Base-by-base conservation (phyloP, 495 filamentous ascomycete species). In the Clavariopsis aquatica region DNA sequence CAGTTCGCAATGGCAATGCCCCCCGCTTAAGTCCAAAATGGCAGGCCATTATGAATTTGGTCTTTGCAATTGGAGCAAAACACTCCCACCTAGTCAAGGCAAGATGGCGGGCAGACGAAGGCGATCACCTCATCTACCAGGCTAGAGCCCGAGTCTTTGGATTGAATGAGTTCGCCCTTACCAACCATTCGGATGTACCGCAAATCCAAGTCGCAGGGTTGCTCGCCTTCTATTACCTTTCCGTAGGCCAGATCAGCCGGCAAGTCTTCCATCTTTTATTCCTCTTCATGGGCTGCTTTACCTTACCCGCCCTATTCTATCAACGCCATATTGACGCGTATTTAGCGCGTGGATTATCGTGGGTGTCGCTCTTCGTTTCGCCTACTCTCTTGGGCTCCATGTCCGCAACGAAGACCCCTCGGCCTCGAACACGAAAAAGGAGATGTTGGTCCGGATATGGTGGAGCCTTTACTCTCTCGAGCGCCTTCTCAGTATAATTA, bases 391-490 rank as follows among this genome's bases (percentile, higher is more conserved):
- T 26, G 85, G 84, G 3, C 72, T 89, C 28, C 83, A 88, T 71
- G 72, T 87, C 41, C 80, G 79, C 46, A 86, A 83, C 62, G 73
- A 82, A 7, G 82, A 79, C 22, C 66, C 69, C 4, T 74, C 75
- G 22, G 76, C 83, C 13, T 73, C 78, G 19, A 78, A 83, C 57
- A 75, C 73, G 20, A 80, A 84, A 27, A 84, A 82, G 57, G 84
- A 86, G 59, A 78, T 82, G 28, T 77, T 84, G 41, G 80, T 82
- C 52, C 82, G 83, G 3, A 77, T 86, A 22, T 89, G 85, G 85
- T 86, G 83, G 79, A 79, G 85, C 9, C 56, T 88, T 17, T 83
- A 83, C 61, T 80, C 78, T 5, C 60, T 88, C 20, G 86, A 89
- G 36, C 79, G 82, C 52, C 75, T 81, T 13, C 77, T 89, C 43